A percentile compares a stretch with the other conserved stretches of the same genome.
Evolutionary conservation across 2,329 filamentous ascomycete species (phyloP).

Genomic region (Alternaria hordeiaustralica): DNA sequence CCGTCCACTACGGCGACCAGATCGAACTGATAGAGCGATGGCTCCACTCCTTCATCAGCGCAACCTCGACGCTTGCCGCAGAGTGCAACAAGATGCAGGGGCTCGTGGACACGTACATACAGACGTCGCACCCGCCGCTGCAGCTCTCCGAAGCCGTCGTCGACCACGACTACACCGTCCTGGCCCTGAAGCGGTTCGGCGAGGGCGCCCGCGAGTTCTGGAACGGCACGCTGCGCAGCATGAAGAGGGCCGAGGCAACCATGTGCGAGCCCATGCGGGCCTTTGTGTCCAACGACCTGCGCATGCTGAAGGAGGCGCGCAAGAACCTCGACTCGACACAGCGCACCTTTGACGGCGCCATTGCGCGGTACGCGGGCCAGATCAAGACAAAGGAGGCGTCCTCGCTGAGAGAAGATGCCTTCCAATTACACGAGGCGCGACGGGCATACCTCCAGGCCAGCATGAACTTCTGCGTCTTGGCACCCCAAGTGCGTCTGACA

Average conservation of each 20-base stretch:
- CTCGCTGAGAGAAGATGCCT: slow-evolving; percentile 89
- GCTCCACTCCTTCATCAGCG: slow-evolving; percentile 76
- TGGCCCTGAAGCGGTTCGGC: slow-evolving; percentile 82
- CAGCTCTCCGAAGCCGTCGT: slow-evolving; percentile 82
- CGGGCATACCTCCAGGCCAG: slow-evolving; percentile 90
- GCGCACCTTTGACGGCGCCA: slow-evolving; percentile 80
- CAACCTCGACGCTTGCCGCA: slow-evolving; percentile 65
- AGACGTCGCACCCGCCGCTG: slow-evolving; percentile 74
- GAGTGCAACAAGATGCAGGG: slow-evolving; percentile 79
- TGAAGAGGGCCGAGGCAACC: slow-evolving; percentile 77
- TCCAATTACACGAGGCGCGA: slow-evolving; percentile 89
- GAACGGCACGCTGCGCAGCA: slow-evolving; percentile 73
- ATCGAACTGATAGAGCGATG: slow-evolving; percentile 90
- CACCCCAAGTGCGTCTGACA: slow-evolving; percentile 81
- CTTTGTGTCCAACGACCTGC: slow-evolving; percentile 81
- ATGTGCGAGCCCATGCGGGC: slow-evolving; percentile 81
- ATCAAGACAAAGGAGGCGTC: slow-evolving; percentile 94
- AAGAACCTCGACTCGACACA: slow-evolving; percentile 79
- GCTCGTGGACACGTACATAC: slow-evolving; percentile 76
- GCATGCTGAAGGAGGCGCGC: slow-evolving; percentile 84
- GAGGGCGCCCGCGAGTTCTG: slow-evolving; percentile 90
- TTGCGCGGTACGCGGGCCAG: slow-evolving; percentile 82
- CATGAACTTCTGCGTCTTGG: slow-evolving; percentile 90
- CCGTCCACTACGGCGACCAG: slow-evolving; percentile 88
- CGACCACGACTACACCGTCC: slow-evolving; percentile 92